A percentile compares a stretch with the other conserved stretches of the same genome.
Evolutionary conservation across 192 early-diverging fungal genomes (phyloP).

Genomic region (Mortierella hygrophila): DNA sequence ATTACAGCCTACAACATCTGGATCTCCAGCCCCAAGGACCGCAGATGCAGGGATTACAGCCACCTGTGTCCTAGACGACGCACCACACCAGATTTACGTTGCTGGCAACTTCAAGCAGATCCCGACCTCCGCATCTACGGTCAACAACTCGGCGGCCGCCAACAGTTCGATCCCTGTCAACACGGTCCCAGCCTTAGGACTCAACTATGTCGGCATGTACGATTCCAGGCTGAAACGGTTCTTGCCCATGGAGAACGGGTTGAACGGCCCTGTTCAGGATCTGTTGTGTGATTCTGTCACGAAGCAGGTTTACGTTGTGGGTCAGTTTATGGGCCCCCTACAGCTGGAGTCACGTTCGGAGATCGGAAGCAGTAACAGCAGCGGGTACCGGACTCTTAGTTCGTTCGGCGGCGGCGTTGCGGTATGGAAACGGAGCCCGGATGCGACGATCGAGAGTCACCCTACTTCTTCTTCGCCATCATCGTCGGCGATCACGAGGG

Average conservation of each 20-base stretch:
- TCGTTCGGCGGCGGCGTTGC: conserved; percentile 52
- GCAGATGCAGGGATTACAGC: conserved; percentile 20
- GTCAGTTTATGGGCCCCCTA: conserved; percentile 50
- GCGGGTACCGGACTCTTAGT: conserved; percentile 3
- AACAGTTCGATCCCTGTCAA: not conserved
- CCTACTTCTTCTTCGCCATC: not conserved
- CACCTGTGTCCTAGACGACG: conserved; percentile 34
- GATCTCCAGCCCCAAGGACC: not conserved
- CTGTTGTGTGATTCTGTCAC: conserved; percentile 47
- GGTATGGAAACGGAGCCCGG: conserved; percentile 24
- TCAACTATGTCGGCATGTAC: conserved; percentile 49
- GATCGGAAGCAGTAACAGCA: not conserved
- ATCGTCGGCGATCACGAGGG: not conserved
- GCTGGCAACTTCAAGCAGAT: conserved; percentile 42
- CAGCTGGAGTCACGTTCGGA: not conserved
- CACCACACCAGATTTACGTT: conserved; percentile 49
- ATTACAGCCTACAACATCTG: not conserved
- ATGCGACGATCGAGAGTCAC: not conserved
- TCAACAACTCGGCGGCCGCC: not conserved
- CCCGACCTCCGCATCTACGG: not conserved
- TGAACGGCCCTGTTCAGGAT: conserved; percentile 53
- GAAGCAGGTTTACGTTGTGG: conserved; percentile 46
- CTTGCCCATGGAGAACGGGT: conserved; percentile 35
- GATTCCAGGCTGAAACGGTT: conserved; percentile 42
- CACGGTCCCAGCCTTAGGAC: conserved; percentile 8